phyloP scores from a whole-genome alignment of 2,329 filamentous ascomycete species.

The Ciborinia camelliae region DNA sequence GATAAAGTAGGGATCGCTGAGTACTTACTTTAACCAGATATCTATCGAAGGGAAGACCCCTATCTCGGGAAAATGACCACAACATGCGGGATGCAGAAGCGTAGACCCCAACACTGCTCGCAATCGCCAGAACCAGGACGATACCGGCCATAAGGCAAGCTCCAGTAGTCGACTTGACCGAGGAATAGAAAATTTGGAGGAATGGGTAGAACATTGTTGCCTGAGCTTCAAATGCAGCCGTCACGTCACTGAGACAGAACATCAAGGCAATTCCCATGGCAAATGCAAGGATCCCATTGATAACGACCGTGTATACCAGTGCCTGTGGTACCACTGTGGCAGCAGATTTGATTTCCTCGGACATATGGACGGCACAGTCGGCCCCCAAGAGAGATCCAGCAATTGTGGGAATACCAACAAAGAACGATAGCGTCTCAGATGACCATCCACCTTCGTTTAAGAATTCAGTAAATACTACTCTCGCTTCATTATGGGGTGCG shows the following conservation, averaged over 20 bases:
- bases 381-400: neutral
- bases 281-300: neutral
- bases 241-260: slow-evolving; percentile 34
- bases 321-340: neutral
- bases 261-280: neutral
- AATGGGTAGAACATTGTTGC: slow-evolving; percentile 38
- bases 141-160: neutral
- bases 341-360: neutral
- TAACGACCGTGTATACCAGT: neutral
- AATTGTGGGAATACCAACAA: neutral
- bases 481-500: neutral
- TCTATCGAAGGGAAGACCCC: slow-evolving; percentile 40
- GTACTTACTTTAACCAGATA: slow-evolving; percentile 26
- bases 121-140: slow-evolving; percentile 23
- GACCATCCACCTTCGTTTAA: neutral
- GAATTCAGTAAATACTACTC: neutral
- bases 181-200: neutral
- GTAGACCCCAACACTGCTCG: slow-evolving; percentile 22
- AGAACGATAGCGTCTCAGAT: neutral
- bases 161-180: neutral
- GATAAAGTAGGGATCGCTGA: too few relatives aligned
- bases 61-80: slow-evolving; percentile 45
- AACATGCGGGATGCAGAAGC: slow-evolving; percentile 38
- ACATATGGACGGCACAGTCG: neutral
- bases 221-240: slow-evolving; percentile 38